These are phyloP conservation scores for Halenospora varia DNA, from an alignment of 495 filamentous ascomycete species.

Conservation along the genomic window DNA sequence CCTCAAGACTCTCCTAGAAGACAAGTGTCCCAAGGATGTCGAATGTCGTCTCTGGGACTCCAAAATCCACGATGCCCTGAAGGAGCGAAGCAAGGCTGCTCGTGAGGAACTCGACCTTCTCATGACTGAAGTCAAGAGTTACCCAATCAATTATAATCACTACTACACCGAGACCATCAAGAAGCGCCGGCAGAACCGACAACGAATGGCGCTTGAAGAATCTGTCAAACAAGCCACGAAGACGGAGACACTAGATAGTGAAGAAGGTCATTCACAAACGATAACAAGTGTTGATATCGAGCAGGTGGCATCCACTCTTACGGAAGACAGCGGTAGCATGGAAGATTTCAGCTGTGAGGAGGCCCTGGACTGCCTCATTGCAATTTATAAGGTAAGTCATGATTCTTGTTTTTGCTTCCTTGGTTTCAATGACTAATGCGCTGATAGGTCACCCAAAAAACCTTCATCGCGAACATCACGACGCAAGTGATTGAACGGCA, in stretches of 20 bases:
- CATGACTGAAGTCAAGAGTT: conserved; percentile 39
- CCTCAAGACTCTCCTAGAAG: conserved; percentile 29
- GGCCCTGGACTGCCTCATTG: conserved; percentile 29
- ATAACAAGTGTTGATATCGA: conserved; percentile 5
- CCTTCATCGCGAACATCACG: background rate
- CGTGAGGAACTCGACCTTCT: conserved; percentile 37
- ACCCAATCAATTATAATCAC: conserved; percentile 39
- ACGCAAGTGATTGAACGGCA: conserved; percentile 24
- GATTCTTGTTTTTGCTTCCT: conserved; percentile 1
- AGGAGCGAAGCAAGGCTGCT: conserved; percentile 21
- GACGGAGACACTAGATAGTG: background rate
- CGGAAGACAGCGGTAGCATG: conserved; percentile 26
- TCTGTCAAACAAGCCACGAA: background rate
- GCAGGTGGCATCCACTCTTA: background rate
- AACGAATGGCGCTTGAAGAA: conserved; percentile 8
- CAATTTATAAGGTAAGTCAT: conserved; percentile 38
- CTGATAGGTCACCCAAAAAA: no score
- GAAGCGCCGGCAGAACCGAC: conserved; percentile 24
- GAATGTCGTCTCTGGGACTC: conserved; percentile 20
- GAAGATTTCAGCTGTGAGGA: conserved; percentile 31
- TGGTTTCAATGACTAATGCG: no score
- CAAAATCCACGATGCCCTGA: conserved; percentile 28
- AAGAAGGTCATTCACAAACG: background rate
- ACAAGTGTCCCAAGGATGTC: conserved; percentile 29
- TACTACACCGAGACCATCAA: conserved; percentile 32